Percentiles rank a stretch among this genome's conserved stretches.
These are phyloP conservation scores for Yarrowia yakushimensis DNA, from an alignment of 805 yeast genomes.

Conservation along the genomic window DNA sequence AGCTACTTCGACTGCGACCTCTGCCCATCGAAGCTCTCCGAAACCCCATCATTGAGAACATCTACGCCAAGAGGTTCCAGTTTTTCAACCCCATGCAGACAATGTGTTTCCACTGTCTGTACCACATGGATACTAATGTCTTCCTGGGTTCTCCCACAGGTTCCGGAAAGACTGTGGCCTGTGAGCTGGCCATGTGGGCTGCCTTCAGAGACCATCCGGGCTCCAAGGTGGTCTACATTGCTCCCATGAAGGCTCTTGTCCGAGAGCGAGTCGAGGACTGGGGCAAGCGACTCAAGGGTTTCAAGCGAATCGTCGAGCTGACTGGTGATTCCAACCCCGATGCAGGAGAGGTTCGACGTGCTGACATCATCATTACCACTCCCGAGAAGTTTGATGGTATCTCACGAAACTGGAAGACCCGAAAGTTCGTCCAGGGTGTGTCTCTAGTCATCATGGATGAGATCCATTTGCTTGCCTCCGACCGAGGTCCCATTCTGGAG, in stretches of 20 bases:
- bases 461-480: constrained; percentile 77
- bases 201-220: constrained; percentile 81
- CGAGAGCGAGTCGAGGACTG: constrained; percentile 82
- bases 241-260: constrained; percentile 86
- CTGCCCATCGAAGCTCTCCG: constrained; percentile 79
- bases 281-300: constrained; percentile 44
- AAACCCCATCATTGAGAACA: constrained; percentile 58
- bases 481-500: constrained; percentile 81
- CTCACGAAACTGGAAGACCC: constrained; percentile 78
- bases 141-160: constrained; percentile 98
- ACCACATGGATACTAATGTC: constrained; percentile 71
- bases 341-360: constrained; percentile 58
- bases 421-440: constrained; percentile 70
- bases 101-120: constrained; percentile 87
- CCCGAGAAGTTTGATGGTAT: constrained; percentile 89
- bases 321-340: constrained; percentile 83
- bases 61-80: constrained; percentile 65
- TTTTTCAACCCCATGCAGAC: constrained; percentile 99
- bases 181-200: constrained; percentile 96
- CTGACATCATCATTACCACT: constrained; percentile 75
- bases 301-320: constrained; percentile 59
- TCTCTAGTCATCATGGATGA: constrained; percentile 82
- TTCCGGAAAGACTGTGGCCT: constrained; percentile 95
- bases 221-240: constrained; percentile 77
- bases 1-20: constrained; percentile 75